Percentiles rank a stretch among this genome's conserved stretches.
phyloP scores from a whole-genome alignment of 805 yeast genomes.

The Saccharomycopsis sp. region DNA sequence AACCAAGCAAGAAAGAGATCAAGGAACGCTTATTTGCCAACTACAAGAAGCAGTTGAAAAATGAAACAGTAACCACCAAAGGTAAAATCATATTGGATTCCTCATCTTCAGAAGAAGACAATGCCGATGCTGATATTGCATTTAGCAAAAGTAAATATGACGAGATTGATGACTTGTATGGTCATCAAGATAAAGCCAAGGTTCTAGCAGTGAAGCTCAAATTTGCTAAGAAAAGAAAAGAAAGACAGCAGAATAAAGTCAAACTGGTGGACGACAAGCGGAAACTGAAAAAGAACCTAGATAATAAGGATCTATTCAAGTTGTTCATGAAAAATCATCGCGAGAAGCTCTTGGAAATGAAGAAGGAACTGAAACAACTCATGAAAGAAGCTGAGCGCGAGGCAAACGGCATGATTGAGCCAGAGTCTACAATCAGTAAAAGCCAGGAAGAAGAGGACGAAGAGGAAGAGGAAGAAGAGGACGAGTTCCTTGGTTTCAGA shows the following conservation, averaged over 20 bases:
- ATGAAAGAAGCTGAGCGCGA: background rate
- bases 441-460: background rate
- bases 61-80: slow-evolving; percentile 3
- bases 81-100: slow-evolving; percentile 14
- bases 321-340: slow-evolving; percentile 16
- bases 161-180: background rate
- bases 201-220: slow-evolving; percentile 14
- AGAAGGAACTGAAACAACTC: background rate
- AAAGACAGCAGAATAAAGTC: background rate
- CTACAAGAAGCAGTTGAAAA: slow-evolving; percentile 4
- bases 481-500: slow-evolving; percentile 1
- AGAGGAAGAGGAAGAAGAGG: slow-evolving; percentile 4
- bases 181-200: slow-evolving; percentile 7
- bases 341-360: slow-evolving; percentile 1
- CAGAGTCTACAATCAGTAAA: background rate
- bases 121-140: background rate
- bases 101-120: background rate
- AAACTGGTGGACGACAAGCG: background rate
- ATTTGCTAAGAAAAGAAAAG: slow-evolving; percentile 15
- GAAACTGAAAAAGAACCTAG: slow-evolving; percentile 7
- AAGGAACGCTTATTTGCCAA: background rate
- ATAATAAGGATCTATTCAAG: slow-evolving; percentile 4
- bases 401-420: background rate
- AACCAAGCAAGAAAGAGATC: background rate
- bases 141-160: background rate